Conservation (phyloP, 2,329 filamentous ascomycete species). For the Trichoderma simmonsii region DNA sequence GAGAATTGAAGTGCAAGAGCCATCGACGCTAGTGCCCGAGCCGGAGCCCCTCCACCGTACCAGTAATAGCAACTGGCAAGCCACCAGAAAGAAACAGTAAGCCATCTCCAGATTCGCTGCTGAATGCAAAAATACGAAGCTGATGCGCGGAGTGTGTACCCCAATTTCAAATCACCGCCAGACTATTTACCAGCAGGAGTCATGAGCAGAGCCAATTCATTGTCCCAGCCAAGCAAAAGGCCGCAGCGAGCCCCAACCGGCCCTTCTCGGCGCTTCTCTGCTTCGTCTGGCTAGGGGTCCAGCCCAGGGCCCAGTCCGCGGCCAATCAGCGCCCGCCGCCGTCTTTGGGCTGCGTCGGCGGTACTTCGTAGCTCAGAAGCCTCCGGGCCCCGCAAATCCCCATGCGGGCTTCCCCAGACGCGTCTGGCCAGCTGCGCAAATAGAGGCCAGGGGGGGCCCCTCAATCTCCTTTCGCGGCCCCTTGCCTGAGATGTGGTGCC, state of each 20-base stretch:
- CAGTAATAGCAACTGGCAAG: background rate
- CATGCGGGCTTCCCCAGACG: conserved; percentile 32
- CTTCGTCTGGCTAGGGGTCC: conserved; percentile 12
- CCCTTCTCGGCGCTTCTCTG: conserved; percentile 38
- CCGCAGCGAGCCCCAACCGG: conserved; percentile 24
- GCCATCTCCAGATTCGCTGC: background rate
- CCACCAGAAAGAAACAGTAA: background rate
- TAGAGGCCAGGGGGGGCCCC: background rate
- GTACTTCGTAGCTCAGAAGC: conserved; percentile 32
- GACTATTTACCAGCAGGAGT: background rate
- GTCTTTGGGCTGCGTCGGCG: conserved; percentile 25
- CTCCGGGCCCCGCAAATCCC: conserved; percentile 19
- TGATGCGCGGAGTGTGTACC: no score
- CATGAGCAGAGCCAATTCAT: background rate
- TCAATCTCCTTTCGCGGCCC: conserved; percentile 7
- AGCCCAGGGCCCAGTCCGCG: background rate
- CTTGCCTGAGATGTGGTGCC: background rate
- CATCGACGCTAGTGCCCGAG: conserved; percentile 13
- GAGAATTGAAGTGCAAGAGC: background rate
- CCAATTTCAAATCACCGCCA: background rate
- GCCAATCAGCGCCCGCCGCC: background rate
- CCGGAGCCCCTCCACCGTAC: background rate
- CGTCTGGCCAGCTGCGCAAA: conserved; percentile 5
- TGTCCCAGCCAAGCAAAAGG: background rate
- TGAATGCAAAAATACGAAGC: background rate